Base-by-base conservation (phyloP, 306 rosid species). In the Herpetospermum pedunculosum region DNA sequence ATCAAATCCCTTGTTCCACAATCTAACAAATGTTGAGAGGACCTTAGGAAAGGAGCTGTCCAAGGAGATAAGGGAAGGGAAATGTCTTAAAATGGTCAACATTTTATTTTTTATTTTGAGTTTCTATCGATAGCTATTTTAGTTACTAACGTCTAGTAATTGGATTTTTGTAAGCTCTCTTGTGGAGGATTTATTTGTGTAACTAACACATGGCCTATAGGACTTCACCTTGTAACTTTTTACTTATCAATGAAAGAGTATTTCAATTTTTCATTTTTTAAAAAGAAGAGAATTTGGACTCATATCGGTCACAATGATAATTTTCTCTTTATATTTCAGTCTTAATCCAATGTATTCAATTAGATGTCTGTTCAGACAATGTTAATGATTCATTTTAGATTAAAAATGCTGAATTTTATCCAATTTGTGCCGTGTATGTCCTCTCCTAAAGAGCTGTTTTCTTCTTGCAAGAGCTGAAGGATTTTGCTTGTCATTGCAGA, bases 401-500 rank as follows among this genome's bases (percentile, higher is more conserved):
- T 23, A 21, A 25, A 18, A 54, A 21, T 8, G 16, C 18, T 55
- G 62, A 55, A 3, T 23, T 10, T 55, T 55, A 55, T 25, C 62
- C 34, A 55, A 58, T 58, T 29, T 29, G 8, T 58, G 65, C 15
- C 2, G 14, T 41, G 35, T 37, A 23, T 25, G 12, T 67, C 3
- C 34, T 41, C 72, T 41, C 52, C 29, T 53, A 40, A 29, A 40
- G 52, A 26, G 73, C 59, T 50, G 8, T 62, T 40, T 71, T 64
- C 28, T 30, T 63, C 49, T 40, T 41, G 72, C 21, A 67, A 67
- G 72, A 40, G 72, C 52, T 67, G 53, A 67, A 68, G 73, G 13
- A 28, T 68, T 67, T 68, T 43, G 26, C 70, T 28, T 77, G 74
- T 78, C 70, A 34, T 87, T 83, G 76, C 91, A 94, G 99, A 76